Evolutionary conservation across 495 filamentous ascomycete genomes (phyloP).

Genomic region (Neurospora sp.): DNA sequence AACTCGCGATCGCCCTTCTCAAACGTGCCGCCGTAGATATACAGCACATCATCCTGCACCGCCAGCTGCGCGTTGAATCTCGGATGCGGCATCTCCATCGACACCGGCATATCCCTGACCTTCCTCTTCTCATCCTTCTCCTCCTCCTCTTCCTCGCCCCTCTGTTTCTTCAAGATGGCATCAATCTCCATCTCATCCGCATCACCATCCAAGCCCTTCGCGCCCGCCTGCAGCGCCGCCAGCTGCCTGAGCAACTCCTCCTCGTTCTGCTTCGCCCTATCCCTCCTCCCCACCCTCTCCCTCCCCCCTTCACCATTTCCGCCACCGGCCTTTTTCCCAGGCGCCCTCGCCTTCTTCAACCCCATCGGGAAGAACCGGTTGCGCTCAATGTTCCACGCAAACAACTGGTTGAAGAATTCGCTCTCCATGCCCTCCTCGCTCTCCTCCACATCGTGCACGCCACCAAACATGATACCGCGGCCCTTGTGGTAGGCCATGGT

Average conservation of each 20-base stretch:
- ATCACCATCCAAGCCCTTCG: constrained; percentile 27
- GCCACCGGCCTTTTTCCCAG: constrained; percentile 43
- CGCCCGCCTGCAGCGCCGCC: constrained; percentile 53
- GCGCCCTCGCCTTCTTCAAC: constrained; percentile 58
- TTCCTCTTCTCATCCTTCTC: constrained; percentile 36
- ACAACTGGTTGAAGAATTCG: constrained; percentile 86
- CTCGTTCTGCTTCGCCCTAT: constrained; percentile 71
- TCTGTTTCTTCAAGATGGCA: not conserved
- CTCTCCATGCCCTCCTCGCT: constrained; percentile 93
- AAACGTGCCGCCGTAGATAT: constrained; percentile 88
- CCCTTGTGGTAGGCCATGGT: constrained; percentile 92
- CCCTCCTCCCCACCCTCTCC: constrained; percentile 45
- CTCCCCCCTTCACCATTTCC: constrained; percentile 33
- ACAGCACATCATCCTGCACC: constrained; percentile 84
- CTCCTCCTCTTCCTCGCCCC: constrained; percentile 24
- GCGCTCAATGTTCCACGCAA: constrained; percentile 85
- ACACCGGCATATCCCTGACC: constrained; percentile 42
- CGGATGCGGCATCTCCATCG: constrained; percentile 73
- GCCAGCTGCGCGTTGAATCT: constrained; percentile 84
- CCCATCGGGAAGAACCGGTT: constrained; percentile 83
- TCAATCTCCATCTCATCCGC: constrained; percentile 49
- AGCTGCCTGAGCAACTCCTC: constrained; percentile 82
- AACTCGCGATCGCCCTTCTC: constrained; percentile 92
- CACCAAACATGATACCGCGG: constrained; percentile 85
- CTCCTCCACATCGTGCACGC: constrained; percentile 88